Percentiles rank a stretch among this genome's conserved stretches.
These are phyloP conservation scores for Aspergillus spinulosporus DNA, from an alignment of 2,329 filamentous ascomycete species.

Conservation along the genomic window DNA sequence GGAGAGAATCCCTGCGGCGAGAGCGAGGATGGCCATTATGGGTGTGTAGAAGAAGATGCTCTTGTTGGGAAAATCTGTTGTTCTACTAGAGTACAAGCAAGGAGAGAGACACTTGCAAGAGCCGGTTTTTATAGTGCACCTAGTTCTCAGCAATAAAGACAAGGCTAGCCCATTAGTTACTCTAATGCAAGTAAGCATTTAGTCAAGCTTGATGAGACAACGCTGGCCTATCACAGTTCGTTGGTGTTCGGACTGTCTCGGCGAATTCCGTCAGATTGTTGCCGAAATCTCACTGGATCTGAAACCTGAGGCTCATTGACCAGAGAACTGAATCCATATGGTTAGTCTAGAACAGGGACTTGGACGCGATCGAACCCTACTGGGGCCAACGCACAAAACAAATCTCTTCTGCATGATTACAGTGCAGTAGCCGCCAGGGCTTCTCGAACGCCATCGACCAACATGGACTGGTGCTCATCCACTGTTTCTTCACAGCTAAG, in stretches of 20 bases:
- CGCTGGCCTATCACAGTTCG: not conserved
- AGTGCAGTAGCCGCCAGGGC: not conserved
- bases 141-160: not conserved
- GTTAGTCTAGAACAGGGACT: not conserved
- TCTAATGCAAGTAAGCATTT: not conserved
- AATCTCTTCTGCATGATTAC: not conserved
- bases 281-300: not conserved
- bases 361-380: not conserved
- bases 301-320: not conserved
- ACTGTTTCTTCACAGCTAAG: no score
- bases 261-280: not conserved
- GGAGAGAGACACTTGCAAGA: not conserved
- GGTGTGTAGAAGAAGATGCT: not conserved
- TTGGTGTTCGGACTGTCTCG: not conserved
- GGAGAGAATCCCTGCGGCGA: slow-evolving; percentile 19
- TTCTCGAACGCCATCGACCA: no score
- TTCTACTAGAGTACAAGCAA: not conserved
- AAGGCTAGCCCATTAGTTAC: not conserved
- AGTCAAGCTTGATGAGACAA: not conserved
- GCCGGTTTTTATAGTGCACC: not conserved
- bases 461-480: no score
- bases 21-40: slow-evolving; percentile 15
- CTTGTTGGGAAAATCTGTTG: not conserved
- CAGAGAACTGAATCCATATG: not conserved
- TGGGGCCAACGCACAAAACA: not conserved